Conservation (phyloP, 2,329 filamentous ascomycete species). For the Coniochaeta sp. region DNA sequence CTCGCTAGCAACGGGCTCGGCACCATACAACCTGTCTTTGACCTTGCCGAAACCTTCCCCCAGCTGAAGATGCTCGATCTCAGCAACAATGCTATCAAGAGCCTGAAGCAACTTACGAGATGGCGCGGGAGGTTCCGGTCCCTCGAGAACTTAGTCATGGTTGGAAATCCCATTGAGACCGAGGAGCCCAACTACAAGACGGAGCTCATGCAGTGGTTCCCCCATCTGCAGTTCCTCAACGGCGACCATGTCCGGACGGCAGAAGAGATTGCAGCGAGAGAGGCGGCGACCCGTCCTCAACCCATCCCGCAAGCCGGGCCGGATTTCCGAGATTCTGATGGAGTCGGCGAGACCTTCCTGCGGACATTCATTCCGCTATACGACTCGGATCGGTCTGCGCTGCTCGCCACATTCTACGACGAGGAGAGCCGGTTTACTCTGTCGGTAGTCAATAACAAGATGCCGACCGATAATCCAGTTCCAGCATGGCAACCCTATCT, state of each 20-base stretch:
- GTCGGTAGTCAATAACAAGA: conserved; percentile 57
- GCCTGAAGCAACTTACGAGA: conserved; percentile 57
- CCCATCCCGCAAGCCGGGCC: conserved; percentile 57
- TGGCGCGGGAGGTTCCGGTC: conserved; percentile 76
- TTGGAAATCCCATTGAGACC: conserved; percentile 66
- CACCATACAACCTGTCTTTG: conserved; percentile 65
- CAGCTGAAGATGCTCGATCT: conserved; percentile 85
- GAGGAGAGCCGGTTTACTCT: conserved; percentile 68
- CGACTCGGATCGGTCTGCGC: conserved; percentile 60
- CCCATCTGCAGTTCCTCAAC: conserved; percentile 71
- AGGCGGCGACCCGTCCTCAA: conserved; percentile 42
- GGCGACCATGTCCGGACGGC: conserved; percentile 65
- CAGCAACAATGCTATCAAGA: conserved; percentile 71
- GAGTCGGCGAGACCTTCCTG: conserved; percentile 70
- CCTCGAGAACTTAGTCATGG: conserved; percentile 74
- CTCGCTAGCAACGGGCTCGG: conserved; percentile 74
- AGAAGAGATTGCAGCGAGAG: conserved; percentile 56
- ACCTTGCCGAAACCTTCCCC: conserved; percentile 72
- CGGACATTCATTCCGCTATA: conserved; percentile 67
- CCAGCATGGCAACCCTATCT: conserved; percentile 70
- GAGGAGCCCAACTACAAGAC: conserved; percentile 53
- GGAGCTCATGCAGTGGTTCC: conserved; percentile 76
- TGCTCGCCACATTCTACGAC: conserved; percentile 68
- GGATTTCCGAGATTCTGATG: conserved; percentile 66
- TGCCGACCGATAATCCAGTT: conserved; percentile 29